phyloP scores from a whole-genome alignment of 208 protist genomes.

The Naegleria lovaniensis region DNA sequence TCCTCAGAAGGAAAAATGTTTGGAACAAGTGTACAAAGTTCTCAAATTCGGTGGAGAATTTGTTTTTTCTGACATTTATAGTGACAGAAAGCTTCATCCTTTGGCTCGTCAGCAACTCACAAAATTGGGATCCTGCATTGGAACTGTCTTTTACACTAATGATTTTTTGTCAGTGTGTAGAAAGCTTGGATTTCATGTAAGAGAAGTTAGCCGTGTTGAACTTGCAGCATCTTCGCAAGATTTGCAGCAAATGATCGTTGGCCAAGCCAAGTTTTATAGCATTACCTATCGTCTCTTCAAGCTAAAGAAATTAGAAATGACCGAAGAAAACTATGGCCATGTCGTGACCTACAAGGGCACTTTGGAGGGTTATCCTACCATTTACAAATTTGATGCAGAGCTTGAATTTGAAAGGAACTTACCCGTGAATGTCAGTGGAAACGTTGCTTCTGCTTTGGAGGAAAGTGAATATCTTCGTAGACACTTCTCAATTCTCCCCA shows the following conservation, averaged over 20 bases:
- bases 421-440: conserved; percentile 43
- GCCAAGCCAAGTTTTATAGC: conserved; percentile 46
- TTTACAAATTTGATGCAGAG: conserved; percentile 43
- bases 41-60: conserved; percentile 52
- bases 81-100: conserved; percentile 39
- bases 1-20: conserved; percentile 52
- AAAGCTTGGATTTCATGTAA: not conserved
- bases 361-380: not conserved
- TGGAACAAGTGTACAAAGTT: conserved; percentile 39
- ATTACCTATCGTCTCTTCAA: conserved; percentile 57
- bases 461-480: conserved; percentile 33
- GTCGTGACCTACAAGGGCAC: conserved; percentile 47
- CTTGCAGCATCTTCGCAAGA: not conserved
- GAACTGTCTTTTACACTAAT: not conserved
- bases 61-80: conserved; percentile 56
- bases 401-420: conserved; percentile 41
- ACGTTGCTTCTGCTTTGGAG: conserved; percentile 39
- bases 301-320: conserved; percentile 39
- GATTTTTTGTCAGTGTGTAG: not conserved
- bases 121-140: not conserved
- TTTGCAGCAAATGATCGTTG: not conserved
- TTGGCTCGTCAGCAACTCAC: not conserved
- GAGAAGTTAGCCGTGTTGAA: not conserved
- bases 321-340: conserved; percentile 55
- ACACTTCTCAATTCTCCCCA: conserved; percentile 27